phyloP scores from a whole-genome alignment of 257 asterid genomes.

The Nicotiana tabacum region DNA sequence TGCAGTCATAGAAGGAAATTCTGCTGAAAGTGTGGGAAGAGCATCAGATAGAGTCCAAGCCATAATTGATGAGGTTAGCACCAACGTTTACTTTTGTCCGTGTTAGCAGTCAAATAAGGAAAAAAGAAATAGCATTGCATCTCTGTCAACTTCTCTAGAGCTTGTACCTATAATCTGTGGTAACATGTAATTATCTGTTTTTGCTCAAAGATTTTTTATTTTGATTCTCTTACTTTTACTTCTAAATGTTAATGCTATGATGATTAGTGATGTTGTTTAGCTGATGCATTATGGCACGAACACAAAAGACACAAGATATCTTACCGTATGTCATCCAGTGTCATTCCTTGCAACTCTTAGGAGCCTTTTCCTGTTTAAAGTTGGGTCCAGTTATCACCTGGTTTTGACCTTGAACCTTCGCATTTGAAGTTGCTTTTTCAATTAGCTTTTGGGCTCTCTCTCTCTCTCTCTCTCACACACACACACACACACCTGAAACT shows the following conservation, averaged over 20 bases:
- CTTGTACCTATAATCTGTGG: background rate
- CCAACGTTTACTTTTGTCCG: background rate
- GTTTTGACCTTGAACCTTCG: background rate
- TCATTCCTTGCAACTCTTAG: background rate
- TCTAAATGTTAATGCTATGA: background rate
- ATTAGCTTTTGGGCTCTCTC: background rate
- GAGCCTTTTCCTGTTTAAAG: background rate
- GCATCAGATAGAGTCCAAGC: constrained; percentile 60
- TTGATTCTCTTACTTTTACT: background rate
- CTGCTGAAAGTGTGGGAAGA: constrained; percentile 61
- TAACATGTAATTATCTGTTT: background rate
- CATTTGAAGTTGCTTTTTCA: background rate
- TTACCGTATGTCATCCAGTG: background rate
- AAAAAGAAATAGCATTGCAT: background rate
- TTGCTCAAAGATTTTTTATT: background rate
- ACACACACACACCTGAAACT: background rate
- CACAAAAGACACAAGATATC: background rate
- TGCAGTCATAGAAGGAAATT: constrained; percentile 78
- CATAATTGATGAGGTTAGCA: constrained; percentile 62
- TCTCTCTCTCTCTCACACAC: background rate
- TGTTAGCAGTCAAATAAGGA: background rate
- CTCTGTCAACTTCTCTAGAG: background rate
- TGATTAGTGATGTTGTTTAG: background rate
- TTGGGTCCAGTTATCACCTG: background rate
- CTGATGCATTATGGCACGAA: background rate